A percentile compares a stretch with the other conserved stretches of the same genome.
These are phyloP conservation scores for Ceratocystis diversiconidia DNA, from an alignment of 2,329 filamentous ascomycete species.

Conservation along the genomic window DNA sequence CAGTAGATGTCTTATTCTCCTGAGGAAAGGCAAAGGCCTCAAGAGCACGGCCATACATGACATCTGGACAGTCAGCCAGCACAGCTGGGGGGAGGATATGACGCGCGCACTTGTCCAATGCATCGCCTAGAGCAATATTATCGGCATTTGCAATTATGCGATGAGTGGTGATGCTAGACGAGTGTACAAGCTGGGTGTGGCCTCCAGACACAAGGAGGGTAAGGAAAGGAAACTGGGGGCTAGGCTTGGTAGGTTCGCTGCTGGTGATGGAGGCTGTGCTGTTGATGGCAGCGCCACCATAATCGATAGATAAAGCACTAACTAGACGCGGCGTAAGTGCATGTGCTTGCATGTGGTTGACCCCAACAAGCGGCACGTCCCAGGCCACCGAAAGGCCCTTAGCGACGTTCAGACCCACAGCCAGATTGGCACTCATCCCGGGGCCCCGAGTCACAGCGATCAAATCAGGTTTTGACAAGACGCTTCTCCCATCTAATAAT, in stretches of 20 bases:
- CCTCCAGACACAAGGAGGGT: slow-evolving; percentile 84
- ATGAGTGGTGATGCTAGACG: slow-evolving; percentile 53
- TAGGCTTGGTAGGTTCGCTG: neutral
- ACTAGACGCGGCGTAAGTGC: slow-evolving; percentile 74
- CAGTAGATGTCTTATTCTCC: slow-evolving; percentile 19
- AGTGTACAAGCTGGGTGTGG: slow-evolving; percentile 75
- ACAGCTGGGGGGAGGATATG: slow-evolving; percentile 51
- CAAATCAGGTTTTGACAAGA: slow-evolving; percentile 49
- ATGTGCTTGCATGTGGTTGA: slow-evolving; percentile 97
- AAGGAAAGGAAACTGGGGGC: slow-evolving; percentile 58
- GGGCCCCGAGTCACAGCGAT: slow-evolving; percentile 83
- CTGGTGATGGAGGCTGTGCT: neutral
- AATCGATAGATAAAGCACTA: slow-evolving; percentile 35
- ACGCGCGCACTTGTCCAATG: slow-evolving; percentile 76
- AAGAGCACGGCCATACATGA: slow-evolving; percentile 69
- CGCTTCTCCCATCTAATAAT: slow-evolving; percentile 22
- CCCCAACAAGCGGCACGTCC: slow-evolving; percentile 67
- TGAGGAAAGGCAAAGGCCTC: slow-evolving; percentile 64
- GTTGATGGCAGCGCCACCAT: neutral
- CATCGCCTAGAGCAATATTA: slow-evolving; percentile 83
- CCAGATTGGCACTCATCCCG: slow-evolving; percentile 69
- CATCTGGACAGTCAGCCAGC: slow-evolving; percentile 40
- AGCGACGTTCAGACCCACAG: slow-evolving; percentile 64
- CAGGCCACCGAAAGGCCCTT: slow-evolving; percentile 79
- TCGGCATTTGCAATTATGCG: slow-evolving; percentile 54